phyloP scores from a whole-genome alignment of 176 grass and related monocot genomes.

The Triticum dicoccoides region DNA sequence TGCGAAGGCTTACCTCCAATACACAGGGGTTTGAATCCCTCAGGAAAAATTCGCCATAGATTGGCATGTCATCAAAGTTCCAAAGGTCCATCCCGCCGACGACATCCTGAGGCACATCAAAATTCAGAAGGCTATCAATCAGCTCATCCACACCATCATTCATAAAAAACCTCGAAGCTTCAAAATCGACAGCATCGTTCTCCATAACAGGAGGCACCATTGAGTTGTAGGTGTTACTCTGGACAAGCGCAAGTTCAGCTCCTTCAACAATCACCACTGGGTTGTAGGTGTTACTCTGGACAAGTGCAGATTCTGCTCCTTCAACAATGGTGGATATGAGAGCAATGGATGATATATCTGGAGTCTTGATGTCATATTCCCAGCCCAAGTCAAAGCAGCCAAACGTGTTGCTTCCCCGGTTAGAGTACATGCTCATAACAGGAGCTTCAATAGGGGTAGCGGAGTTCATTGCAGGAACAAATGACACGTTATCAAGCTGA shows the following conservation, averaged over 20 bases:
- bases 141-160: no score
- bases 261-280: no score
- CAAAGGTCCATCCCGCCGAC: conserved; percentile 58
- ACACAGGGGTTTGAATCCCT: conserved; percentile 15
- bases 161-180: conserved; percentile 32
- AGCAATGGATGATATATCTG: conserved; percentile 42
- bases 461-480: conserved; percentile 35
- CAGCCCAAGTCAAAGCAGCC: conserved; percentile 36
- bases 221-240: not conserved
- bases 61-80: conserved; percentile 71
- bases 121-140: no score
- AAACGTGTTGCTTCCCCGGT: conserved; percentile 71
- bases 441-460: conserved; percentile 32
- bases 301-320: conserved; percentile 15
- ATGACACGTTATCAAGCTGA: conserved; percentile 25
- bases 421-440: conserved; percentile 40
- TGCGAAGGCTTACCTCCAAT: conserved; percentile 33
- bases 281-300: no score
- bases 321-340: conserved; percentile 34
- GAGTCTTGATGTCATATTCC: conserved; percentile 56
- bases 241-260: not conserved
- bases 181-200: conserved; percentile 47
- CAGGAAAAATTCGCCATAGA: conserved; percentile 28
- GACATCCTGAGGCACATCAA: not conserved
- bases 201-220: conserved; percentile 25